Base-by-base conservation (phyloP, 106 monocot species). In the Vanilla planifolia region DNA sequence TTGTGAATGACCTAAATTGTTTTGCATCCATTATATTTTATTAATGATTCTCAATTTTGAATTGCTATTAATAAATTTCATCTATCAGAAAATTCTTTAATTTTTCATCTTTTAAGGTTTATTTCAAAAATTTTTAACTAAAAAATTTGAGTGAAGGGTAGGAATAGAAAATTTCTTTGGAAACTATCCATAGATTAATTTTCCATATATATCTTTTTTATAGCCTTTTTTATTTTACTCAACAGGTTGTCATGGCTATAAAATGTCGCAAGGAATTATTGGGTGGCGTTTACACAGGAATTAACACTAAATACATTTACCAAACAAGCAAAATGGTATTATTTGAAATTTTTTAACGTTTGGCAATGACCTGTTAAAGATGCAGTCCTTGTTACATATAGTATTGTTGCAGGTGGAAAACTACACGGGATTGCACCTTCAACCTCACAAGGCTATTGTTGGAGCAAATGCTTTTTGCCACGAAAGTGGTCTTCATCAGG, bases 401-500 rank as follows among this genome's bases (percentile, higher is more conserved):
- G 3, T 50, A 2, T 24, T 50, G 8, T 26, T 48, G 13, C 35
- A 71, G 71, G 71, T 71, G 1, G 47, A 21, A 5, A 63, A 71
- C 44, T 71, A 25, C 35, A 62, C 62, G 14, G 71, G 62, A 55
- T 63, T 71, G n/a, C 28, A 61, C 43, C 28, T 71, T 29, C 71
- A 71, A 14, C 62, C 71, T 15, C 43, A 71, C 40, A 71, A 63
- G 21, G 43, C 71, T 14, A 56, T 71, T 43, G 63, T 63, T 55
- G 63, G 63, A 40, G 43, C 43, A 3, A 71, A 71, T 55, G 63
- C 45, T 56, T 71, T 71, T 44, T 14, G 43, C 13, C 71, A 71
- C 56, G 71, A 71, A 63, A 63, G 71, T 42, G 62, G 70, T 42
- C 61, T 62, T 26, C 48, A 71, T 32, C 70, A 71, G 62, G 62